Conservation (phyloP, 441 rosid species). For the Hura crepitans region DNA sequence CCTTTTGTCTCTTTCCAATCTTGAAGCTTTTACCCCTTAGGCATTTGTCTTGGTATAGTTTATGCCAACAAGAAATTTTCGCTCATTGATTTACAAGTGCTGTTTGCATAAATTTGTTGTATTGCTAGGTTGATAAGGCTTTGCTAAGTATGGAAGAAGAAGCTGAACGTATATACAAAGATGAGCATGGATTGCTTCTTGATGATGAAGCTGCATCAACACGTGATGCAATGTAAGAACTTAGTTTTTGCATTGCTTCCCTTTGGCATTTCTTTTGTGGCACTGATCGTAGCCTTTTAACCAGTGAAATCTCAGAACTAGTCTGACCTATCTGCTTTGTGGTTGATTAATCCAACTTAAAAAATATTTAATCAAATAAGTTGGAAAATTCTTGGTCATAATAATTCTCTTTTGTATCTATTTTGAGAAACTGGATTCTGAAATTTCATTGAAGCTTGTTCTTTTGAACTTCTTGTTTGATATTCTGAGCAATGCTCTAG, state of each 20-base stretch:
- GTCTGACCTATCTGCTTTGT: not conserved
- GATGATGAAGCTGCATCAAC: slow-evolving; percentile 96
- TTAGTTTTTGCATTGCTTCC: slow-evolving; percentile 15
- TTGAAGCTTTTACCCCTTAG: not conserved
- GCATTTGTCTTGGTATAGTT: not conserved
- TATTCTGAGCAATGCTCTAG: not conserved
- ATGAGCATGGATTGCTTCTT: slow-evolving; percentile 67
- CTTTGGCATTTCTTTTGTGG: slow-evolving; percentile 1
- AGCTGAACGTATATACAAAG: slow-evolving; percentile 88
- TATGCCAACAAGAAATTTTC: not conserved
- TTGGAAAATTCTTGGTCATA: not conserved
- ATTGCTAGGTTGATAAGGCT: slow-evolving; percentile 74
- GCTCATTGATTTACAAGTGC: slow-evolving; percentile 1
- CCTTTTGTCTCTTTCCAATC: not conserved
- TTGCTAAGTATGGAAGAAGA: slow-evolving; percentile 87
- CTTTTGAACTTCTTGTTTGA: not conserved
- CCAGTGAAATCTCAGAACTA: not conserved
- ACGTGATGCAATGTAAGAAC: slow-evolving; percentile 92
- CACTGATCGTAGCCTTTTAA: not conserved
- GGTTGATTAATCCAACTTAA: not conserved
- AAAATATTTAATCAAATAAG: not conserved
- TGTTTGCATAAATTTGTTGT: slow-evolving; percentile 12
- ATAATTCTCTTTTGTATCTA: not conserved
- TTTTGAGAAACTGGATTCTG: not conserved
- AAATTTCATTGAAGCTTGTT: not conserved